phyloP scores from a whole-genome alignment of 2,329 filamentous ascomycete genomes.

The Zasmidium angulare region DNA sequence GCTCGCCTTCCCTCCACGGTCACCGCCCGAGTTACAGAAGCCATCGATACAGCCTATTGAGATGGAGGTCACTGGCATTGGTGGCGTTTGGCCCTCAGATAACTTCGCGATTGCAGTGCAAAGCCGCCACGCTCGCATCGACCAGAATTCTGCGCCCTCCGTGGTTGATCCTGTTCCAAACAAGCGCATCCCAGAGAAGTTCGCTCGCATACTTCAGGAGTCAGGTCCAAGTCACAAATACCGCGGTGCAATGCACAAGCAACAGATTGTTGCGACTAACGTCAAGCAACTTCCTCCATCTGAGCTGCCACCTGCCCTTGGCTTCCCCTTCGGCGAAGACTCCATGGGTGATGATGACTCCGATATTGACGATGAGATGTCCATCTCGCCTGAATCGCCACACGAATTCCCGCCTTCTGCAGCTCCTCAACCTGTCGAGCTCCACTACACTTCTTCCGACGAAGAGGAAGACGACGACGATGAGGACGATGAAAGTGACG shows the following conservation, averaged over 20 bases:
- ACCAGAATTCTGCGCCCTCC: conserved; percentile 14
- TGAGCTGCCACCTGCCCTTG: conserved; percentile 44
- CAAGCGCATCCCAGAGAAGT: conserved; percentile 28
- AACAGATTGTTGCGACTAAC: conserved; percentile 68
- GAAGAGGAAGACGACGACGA: conserved; percentile 36
- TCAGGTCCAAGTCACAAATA: conserved; percentile 9
- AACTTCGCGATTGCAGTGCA: conserved; percentile 56
- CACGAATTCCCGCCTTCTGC: conserved; percentile 28
- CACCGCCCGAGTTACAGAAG: conserved; percentile 23
- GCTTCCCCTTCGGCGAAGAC: conserved; percentile 39
- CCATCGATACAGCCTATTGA: conserved; percentile 32
- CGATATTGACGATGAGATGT: conserved; percentile 36
- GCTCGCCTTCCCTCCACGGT: conserved; percentile 38
- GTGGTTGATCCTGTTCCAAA: conserved; percentile 18
- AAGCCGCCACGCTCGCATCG: conserved; percentile 26
- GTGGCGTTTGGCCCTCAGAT: conserved; percentile 59
- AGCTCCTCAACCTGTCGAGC: conserved; percentile 34
- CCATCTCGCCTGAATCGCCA: conserved; percentile 20
- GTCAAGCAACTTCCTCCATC: conserved; percentile 58
- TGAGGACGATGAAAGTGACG: conserved; percentile 33
- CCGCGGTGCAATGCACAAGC: conserved; percentile 57
- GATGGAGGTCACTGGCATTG: conserved; percentile 55
- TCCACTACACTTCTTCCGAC: conserved; percentile 28
- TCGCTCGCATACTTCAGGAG: conserved; percentile 36
- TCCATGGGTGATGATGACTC: conserved; percentile 36